Base-by-base conservation (phyloP, 176 grass and related monocot species). In the Phyllostachys edulis region DNA sequence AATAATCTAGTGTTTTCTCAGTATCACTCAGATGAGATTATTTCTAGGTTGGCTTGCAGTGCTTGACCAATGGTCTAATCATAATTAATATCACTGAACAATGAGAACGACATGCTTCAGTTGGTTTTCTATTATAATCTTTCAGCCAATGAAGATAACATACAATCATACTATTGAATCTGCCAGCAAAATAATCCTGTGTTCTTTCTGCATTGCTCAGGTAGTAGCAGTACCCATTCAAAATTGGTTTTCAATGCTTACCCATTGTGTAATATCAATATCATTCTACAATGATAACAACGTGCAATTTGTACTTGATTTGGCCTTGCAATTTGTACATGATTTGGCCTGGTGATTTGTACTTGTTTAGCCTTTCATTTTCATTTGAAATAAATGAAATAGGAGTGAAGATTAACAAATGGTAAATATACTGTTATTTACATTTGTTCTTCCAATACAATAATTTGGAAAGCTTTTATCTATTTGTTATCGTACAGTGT, bases 321-420 rank as follows among this genome's bases (percentile, higher is more conserved):
- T 64, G 16, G 5, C 42, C 29, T 29, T 29, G 29, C 29, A 29
- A 29, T 29, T 29, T 60, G 12, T 65, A 70, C 6, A 62, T 44
- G 32, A 46, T 81, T 74, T 64, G 16, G 5, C 42, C 29, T 29
- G 1, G 29, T 29, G 29, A 41, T 62, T 38, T 60, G 12, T 65
- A 70, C 6, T 69, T 44, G 32, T 81, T 74, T 64, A 11, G 5
- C 42, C 65, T n/a, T 77, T 23, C 44, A 66, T 40, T 71, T 70
- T 23, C 40, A 79, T 73, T 60, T 79, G 24, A 39, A 29, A 39
- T 79, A 79, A 59, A 79, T 37, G 5, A 71, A 77, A 36, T 69
- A 68, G 4, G 41, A 69, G 21, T 41, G 29, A 77, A 39, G 29
- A 67, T 21, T 21, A 27, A 68, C 21, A 71, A 62, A 42, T 23